Percentiles rank a stretch among this genome's conserved stretches.
phyloP scores from a whole-genome alignment of 2,329 filamentous ascomycete species.

The Fusarium floridanum region DNA sequence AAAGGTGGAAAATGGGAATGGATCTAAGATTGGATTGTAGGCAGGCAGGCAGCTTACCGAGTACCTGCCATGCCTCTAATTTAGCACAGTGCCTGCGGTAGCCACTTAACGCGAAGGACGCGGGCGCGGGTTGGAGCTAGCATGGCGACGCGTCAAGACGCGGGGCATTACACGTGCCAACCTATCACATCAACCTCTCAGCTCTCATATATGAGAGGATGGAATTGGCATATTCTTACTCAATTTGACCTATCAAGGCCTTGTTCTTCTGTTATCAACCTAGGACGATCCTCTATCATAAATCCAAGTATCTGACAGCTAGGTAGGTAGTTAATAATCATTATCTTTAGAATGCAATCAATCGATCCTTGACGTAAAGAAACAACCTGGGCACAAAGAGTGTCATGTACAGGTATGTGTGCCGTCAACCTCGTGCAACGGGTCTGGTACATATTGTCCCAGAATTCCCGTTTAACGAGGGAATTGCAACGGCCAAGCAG shows the following conservation, averaged over 20 bases:
- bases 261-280: background rate
- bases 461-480: background rate
- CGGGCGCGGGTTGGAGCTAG: background rate
- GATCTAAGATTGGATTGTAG: conserved; percentile 30
- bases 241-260: background rate
- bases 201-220: background rate
- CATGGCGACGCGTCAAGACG: conserved; percentile 24
- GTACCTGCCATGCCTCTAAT: background rate
- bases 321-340: conserved; percentile 3
- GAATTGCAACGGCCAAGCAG: background rate
- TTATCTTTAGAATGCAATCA: conserved; percentile 9
- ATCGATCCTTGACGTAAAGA: background rate
- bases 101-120: conserved; percentile 34
- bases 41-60: conserved; percentile 29
- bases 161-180: conserved; percentile 5
- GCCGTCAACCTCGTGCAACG: background rate
- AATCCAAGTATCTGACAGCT: background rate
- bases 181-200: background rate
- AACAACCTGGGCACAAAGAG: conserved; percentile 8
- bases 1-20: conserved; percentile 23
- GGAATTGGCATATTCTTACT: background rate
- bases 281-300: conserved; percentile 16
- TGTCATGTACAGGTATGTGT: background rate
- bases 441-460: background rate
- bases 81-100: conserved; percentile 7